Base-by-base conservation (phyloP, 1,284 basidiomycete genomes). In the Porodaedalea pini region DNA sequence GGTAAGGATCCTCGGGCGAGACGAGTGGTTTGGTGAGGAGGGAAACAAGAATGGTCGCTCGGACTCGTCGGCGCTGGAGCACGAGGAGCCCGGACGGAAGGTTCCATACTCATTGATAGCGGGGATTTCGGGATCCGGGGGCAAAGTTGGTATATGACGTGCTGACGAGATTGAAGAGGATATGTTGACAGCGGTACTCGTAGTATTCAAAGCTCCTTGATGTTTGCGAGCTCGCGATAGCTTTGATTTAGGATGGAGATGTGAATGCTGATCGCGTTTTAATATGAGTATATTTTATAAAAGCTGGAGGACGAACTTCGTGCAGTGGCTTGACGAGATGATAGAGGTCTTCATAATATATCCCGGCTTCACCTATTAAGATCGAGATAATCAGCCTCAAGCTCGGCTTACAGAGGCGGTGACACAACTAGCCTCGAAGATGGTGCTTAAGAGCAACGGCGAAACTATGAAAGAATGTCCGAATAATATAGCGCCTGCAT, bases 391-490 rank as follows among this genome's bases (percentile, higher is more conserved):
- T 2, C 23, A 41, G 17, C 32, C 21, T 13, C 13, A 15, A 15
- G 17, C 17, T 25, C 31, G 29, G 10, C 4, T 19, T n/a, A 45
- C 39, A 37, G 32, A 21, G 21, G 17, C 15, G 21, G 41, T 63
- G 27, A 58, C 2, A 17, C 4, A 2, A 2, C 29, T 4, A n/a
- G 77, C 80, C 80, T 65, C 85, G 74, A 25, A 86, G 67, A 65
- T 86, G 82, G 65, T 86, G 85, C 64, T 87, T 86, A n/a, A 85
- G 58, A 0, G 84, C 75, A n/a, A 85, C 74, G 4, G 77, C 71
- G 61, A 79, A 85, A 2, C 82, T 84, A 52, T n/a, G n/a, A n/a
- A n/a, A n/a, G 2, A 55, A 43, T 15, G 17, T 31, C 29, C 31
- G 8, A 47, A 29, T n/a, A 47, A 4, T n/a, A 3, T 2, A 15